Evolutionary conservation across 805 yeast genomes (phyloP).

Genomic region (Metschnikowia henanensis): DNA sequence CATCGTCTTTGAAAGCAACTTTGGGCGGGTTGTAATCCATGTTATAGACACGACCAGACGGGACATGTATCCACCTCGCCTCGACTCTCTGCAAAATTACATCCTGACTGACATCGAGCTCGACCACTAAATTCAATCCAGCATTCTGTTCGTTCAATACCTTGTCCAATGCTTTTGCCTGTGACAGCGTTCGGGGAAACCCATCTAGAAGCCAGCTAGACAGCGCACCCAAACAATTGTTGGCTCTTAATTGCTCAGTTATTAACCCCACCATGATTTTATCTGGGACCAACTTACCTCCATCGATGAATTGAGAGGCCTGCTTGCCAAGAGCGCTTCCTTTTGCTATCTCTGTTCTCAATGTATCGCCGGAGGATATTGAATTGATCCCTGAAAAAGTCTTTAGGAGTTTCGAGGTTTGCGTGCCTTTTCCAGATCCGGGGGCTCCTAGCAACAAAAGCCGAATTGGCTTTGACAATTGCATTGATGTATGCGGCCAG

Average conservation of each 20-base stretch:
- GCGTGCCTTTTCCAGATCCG: slow-evolving; percentile 95
- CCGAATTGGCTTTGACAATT: slow-evolving; percentile 30
- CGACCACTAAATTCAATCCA: slow-evolving; percentile 73
- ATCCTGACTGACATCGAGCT: slow-evolving; percentile 81
- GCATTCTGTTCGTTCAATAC: slow-evolving; percentile 40
- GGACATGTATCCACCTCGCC: slow-evolving; percentile 79
- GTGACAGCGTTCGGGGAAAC: slow-evolving; percentile 79
- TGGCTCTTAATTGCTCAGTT: slow-evolving; percentile 43
- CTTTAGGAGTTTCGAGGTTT: slow-evolving; percentile 63
- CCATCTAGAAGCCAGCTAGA: slow-evolving; percentile 85
- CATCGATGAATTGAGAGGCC: slow-evolving; percentile 56
- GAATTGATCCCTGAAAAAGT: slow-evolving; percentile 53
- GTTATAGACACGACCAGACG: slow-evolving; percentile 87
- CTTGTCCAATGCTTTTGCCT: slow-evolving; percentile 60
- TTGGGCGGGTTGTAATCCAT: slow-evolving; percentile 88
- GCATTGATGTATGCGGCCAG: too few species aligned
- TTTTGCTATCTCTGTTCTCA: slow-evolving; percentile 63
- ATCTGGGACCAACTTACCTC: slow-evolving; percentile 79
- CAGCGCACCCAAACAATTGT: slow-evolving; percentile 42
- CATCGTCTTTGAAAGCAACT: slow-evolving; percentile 75
- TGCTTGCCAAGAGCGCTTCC: slow-evolving; percentile 53
- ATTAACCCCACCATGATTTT: slow-evolving; percentile 60
- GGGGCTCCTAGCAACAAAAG: slow-evolving; percentile 87
- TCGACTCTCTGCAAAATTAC: slow-evolving; percentile 80
- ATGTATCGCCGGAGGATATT: slow-evolving; percentile 81